phyloP scores from a whole-genome alignment of 805 yeast genomes.

The Kockiozyma suomiensis region DNA sequence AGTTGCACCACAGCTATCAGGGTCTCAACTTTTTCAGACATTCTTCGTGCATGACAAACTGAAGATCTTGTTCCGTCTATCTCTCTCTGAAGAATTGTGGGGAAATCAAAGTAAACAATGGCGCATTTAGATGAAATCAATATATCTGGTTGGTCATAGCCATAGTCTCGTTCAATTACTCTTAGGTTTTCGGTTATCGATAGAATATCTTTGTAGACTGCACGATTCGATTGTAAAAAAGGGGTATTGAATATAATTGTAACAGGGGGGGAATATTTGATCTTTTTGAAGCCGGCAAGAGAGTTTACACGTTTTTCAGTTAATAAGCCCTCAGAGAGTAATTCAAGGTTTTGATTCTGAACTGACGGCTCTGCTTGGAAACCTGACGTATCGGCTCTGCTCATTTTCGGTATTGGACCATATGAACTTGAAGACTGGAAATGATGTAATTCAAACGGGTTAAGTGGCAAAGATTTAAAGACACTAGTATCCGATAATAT shows the following conservation, averaged over 20 bases:
- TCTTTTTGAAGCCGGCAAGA: background rate
- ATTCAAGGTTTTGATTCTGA: background rate
- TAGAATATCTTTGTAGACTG: background rate
- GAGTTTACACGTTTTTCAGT: background rate
- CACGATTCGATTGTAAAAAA: conserved; percentile 1
- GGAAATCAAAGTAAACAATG: conserved; percentile 2
- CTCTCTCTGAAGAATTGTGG: conserved; percentile 14
- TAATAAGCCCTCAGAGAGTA: background rate
- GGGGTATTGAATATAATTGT: conserved; percentile 18
- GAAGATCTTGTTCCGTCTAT: conserved; percentile 6
- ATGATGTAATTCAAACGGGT: conserved; percentile 6
- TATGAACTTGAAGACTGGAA: background rate
- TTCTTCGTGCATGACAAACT: background rate
- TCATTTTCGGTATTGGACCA: background rate
- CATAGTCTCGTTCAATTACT: conserved; percentile 26
- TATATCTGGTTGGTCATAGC: conserved; percentile 13
- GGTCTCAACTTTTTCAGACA: background rate
- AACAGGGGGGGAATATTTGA: background rate
- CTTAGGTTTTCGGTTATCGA: conserved; percentile 1
- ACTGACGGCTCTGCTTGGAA: too few relatives aligned
- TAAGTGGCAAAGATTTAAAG: background rate
- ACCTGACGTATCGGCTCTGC: background rate
- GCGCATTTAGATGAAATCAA: conserved; percentile 11
- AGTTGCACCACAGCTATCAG: conserved; percentile 5
- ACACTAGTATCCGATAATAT: background rate